Evolutionary conservation across 2,329 filamentous ascomycete species (phyloP), one percentile per base, ranked within the genome.

Genomic region (Thelonectria discophora): DNA sequence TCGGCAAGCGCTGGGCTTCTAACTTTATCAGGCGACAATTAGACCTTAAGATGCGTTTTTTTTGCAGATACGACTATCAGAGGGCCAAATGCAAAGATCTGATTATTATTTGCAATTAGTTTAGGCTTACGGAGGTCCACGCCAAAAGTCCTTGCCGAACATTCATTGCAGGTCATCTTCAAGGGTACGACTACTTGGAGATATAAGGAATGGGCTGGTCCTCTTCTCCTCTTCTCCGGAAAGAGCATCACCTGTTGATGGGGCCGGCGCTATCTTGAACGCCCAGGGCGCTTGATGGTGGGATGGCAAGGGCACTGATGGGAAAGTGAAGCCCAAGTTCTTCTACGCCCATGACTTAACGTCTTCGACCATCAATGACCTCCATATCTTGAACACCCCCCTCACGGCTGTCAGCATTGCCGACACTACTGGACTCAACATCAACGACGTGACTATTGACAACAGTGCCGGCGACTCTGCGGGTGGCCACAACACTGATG

Each of bases 401-500:
- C 73, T 79, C 5, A 78, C 81, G 62, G 76, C 72, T 24, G 76
- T 82, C 58, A 77, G 73, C 68, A 76, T 82, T 60, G 77, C 74
- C 56, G 65, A 66, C 17, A 72, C 65, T 32, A 75, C 73, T 13
- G 72, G 74, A 39, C 71, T 82, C 2, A 73, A 69, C 5, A 70
- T 81, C 1, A 75, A 69, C 34, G 67, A 72, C 53, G 72, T 81
- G 55, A 78, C 69, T 15, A 75, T 82, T 17, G 76, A 82, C 58
- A 78, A 76, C 66, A 71, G 73, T 7, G 73, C 64, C 12, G 78
- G 78, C 30, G 76, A 79, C 59, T 51, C 70, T 3, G 68, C 66
- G 30, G 72, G 72, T 11, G 77, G 74, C 5, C 74, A 83, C 68
- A 88, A 88, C 76, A 88, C 85, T 1, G 86, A 88, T 69, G 86